Evolutionary conservation across 2,329 filamentous ascomycete genomes (phyloP), one percentile per base, ranked within the genome.

Genomic region (Cordyceps tenuipes): DNA sequence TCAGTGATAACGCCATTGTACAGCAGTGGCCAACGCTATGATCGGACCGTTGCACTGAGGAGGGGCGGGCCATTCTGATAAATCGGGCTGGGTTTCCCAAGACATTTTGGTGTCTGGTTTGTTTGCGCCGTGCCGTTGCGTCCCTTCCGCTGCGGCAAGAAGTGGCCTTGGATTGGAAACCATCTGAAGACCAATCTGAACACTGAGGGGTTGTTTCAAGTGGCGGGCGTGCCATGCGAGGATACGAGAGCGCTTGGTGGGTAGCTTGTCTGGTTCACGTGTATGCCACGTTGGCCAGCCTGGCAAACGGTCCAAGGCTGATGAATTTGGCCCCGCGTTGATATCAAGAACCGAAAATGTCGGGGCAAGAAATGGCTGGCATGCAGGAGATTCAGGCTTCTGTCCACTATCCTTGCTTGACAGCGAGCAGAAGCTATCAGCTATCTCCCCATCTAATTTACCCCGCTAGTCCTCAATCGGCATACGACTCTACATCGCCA

Each of bases 401-500:
- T n/a, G n/a, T n/a, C n/a, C n/a, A n/a, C n/a, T n/a, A n/a, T n/a
- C n/a, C n/a, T n/a, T n/a, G n/a, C n/a, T 19, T 21, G 17, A 6
- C 55, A 19, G 2, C 31, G 34, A 2, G 53, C 55, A 57, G 34
- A 43, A 57, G 55, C 34, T 34, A 29, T 29, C 6, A 29, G 3
- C 3, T 6, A 29, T 29, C 5, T 29, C 5, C 29, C 29, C 7
- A 8, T 29, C 29, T 29, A 29, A 29, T 29, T 29, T 29, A 34
- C 29, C 13, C 7, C 39, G 44, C 54, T 57, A 57, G 19, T 39
- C 44, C 21, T 2, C 43, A 49, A 48, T 26, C 1, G 15, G 41
- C 54, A 49, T 57, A 49, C 44, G 31, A 57, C 53, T 47, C 34
- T 23, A n/a, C 12, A 56, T 56, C 53, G n/a, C 29, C 34, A 31